Evolutionary conservation across 305 asterid species (phyloP).

Genomic region (Stenogyne calaminthoides): DNA sequence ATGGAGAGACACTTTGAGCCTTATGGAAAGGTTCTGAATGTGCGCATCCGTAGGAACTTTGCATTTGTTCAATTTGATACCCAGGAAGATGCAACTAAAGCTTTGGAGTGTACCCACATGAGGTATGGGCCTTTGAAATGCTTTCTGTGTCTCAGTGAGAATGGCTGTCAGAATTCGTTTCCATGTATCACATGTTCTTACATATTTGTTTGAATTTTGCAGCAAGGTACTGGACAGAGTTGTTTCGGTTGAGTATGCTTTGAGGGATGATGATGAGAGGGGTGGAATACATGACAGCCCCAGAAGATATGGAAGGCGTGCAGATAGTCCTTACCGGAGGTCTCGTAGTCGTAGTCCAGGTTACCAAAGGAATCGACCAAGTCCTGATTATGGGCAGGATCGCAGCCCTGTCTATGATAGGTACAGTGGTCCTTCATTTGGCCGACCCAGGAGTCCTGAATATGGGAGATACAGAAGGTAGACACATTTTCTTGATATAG

Average conservation of each 20-base stretch:
- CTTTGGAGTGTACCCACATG: constrained; percentile 90
- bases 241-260: constrained; percentile 91
- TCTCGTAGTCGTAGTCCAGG: constrained; percentile 44
- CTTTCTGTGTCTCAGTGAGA: background rate
- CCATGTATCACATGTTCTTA: constrained; percentile 8
- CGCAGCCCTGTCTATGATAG: constrained; percentile 66
- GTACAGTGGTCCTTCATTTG: constrained; percentile 57
- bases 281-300: constrained; percentile 63
- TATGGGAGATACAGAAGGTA: constrained; percentile 76
- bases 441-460: constrained; percentile 65
- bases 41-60: constrained; percentile 86
- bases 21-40: constrained; percentile 75
- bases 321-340: constrained; percentile 38
- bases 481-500: background rate
- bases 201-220: constrained; percentile 30
- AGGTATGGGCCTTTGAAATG: constrained; percentile 41
- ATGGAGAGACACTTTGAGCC: constrained; percentile 91
- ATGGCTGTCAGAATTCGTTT: background rate
- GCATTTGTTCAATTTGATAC: constrained; percentile 93
- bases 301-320: constrained; percentile 43
- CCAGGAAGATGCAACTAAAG: constrained; percentile 90
- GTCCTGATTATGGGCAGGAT: constrained; percentile 49
- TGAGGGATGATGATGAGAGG: constrained; percentile 86
- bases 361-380: constrained; percentile 33
- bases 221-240: constrained; percentile 86